Evolutionary conservation across 176 grass and related monocot species (phyloP).

Genomic region (Zizania latifolia): DNA sequence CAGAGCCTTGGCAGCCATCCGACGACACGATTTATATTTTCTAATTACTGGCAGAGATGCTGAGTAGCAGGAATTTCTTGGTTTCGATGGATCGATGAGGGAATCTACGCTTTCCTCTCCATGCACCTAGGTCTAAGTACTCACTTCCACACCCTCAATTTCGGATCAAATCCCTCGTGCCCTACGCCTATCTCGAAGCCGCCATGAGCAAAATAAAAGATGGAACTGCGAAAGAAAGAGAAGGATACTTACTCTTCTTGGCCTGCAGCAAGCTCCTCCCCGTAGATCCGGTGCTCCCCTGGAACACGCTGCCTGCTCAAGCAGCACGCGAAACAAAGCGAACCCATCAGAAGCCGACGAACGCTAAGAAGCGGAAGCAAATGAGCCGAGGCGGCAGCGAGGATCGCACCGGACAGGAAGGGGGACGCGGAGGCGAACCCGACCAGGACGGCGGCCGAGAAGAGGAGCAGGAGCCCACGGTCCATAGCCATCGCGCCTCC

Average conservation of each 20-base stretch:
- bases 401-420: constrained; percentile 34
- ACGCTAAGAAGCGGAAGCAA: not conserved
- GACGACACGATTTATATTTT: not conserved
- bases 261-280: constrained; percentile 63
- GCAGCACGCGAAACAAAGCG: not conserved
- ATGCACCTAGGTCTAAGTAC: not conserved
- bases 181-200: not conserved
- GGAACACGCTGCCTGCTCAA: constrained; percentile 36
- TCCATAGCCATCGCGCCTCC: not conserved
- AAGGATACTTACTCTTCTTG: constrained; percentile 34
- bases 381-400: not conserved
- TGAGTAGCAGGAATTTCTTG: not conserved
- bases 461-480: constrained; percentile 1
- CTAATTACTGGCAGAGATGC: not conserved
- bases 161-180: not conserved
- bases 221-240: not conserved
- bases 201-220: not conserved
- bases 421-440: constrained; percentile 25
- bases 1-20: not conserved
- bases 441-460: constrained; percentile 10
- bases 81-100: not conserved
- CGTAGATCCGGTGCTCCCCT: constrained; percentile 37
- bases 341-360: constrained; percentile 24
- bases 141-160: too few species aligned
- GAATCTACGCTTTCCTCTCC: too few species aligned